Conservation (phyloP, 2,329 filamentous ascomycete species). For the Xylaria sp. region DNA sequence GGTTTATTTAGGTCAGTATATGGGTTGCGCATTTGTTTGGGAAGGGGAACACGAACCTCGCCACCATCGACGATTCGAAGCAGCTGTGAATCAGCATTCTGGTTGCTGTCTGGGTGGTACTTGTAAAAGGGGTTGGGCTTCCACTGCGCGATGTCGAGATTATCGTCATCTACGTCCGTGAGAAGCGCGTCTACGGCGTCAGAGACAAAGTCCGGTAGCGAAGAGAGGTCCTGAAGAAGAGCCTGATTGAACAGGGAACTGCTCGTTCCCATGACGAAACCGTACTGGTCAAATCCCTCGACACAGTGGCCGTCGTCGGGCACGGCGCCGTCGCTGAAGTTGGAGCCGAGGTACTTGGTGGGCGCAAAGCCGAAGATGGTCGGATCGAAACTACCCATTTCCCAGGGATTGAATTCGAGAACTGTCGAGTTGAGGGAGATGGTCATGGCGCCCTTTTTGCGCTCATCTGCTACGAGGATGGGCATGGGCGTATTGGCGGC, state of each 20-base stretch:
- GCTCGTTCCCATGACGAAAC: conserved; percentile 81
- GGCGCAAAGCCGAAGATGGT: conserved; percentile 67
- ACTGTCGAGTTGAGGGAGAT: conserved; percentile 69
- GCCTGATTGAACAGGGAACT: conserved; percentile 80
- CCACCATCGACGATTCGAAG: conserved; percentile 76
- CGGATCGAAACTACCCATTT: conserved; percentile 72
- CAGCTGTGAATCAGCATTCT: conserved; percentile 45
- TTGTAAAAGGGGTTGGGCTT: conserved; percentile 68
- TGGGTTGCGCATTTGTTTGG: not conserved
- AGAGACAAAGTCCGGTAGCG: not conserved
- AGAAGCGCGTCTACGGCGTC: conserved; percentile 11
- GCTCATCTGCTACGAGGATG: conserved; percentile 64
- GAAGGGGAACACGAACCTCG: conserved; percentile 34
- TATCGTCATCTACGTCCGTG: conserved; percentile 50
- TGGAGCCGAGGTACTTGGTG: conserved; percentile 65
- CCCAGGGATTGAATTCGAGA: conserved; percentile 73
- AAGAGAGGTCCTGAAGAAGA: conserved; percentile 11
- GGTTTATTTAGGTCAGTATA: not conserved
- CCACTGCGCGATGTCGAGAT: conserved; percentile 60
- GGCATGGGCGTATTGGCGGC: conserved; percentile 64
- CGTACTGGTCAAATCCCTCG: conserved; percentile 74
- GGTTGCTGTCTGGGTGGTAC: conserved; percentile 56
- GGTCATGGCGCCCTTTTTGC: conserved; percentile 55
- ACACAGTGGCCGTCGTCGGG: conserved; percentile 57
- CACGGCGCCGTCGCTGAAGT: conserved; percentile 60